Evolutionary conservation across 2,329 filamentous ascomycete species (phyloP), one percentile per base, ranked within the genome.

Genomic region (Penicillium verrucosum): DNA sequence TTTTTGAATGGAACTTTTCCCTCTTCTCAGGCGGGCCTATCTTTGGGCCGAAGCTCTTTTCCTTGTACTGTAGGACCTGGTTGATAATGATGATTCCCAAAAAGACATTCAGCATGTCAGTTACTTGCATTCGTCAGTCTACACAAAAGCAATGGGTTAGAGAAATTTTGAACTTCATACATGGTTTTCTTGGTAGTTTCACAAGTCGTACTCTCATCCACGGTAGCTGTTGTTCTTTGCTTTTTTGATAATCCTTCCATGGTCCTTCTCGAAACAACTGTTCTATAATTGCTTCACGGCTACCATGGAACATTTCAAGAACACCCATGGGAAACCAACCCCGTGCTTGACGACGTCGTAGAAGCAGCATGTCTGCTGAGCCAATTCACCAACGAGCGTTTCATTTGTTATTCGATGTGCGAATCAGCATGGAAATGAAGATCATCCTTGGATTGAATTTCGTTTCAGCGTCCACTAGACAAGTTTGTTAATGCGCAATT

Each of bases 21-120:
- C 67, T 66, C 61, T 65, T 67, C 62, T 68, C 66, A 65, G 69
- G 66, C 64, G 63, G 65, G 64, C 63, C 68, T 67, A 51, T 48
- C 62, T 66, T 61, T 62, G 63, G 64, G 63, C 61, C 62, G 56
- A 65, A 60, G 65, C 67, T 69, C 62, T 63, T 68, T 67, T 68
- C 62, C 63, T 70, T 72, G 64, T 70, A 70, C 62, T 70, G 69
- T 72, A 72, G 70, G 69, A 71, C 65, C 59, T 69, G 69, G 65
- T 70, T 67, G 65, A 70, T 71, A 69, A 72, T 71, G 69, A 71
- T 71, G 65, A 70, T 67, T 70, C 51, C 63, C 59, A 60, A 63
- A 68, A 70, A 67, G 63, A 64, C 64, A 68, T 63, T 62, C 61
- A 61, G 54, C 60, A 66, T 72, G 68, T 71, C 68, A 68, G 60